phyloP scores from a whole-genome alignment of 805 yeast species.

The Dipodascopsis tothii region DNA sequence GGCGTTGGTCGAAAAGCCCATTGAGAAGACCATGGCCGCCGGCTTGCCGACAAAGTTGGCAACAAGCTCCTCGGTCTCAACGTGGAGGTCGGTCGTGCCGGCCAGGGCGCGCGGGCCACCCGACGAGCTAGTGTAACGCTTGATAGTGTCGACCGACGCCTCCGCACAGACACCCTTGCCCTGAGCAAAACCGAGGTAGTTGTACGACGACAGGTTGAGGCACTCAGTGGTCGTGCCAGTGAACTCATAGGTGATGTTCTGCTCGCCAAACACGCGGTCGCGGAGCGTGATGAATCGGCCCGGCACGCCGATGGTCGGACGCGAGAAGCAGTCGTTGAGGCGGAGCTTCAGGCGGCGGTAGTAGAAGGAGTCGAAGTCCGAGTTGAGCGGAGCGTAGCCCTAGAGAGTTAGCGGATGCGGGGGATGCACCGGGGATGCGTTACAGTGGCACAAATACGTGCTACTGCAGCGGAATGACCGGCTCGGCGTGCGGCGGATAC shows the following conservation, averaged over 20 bases:
- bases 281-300: constrained; percentile 82
- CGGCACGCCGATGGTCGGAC: constrained; percentile 96
- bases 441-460: neutral
- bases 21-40: constrained; percentile 74
- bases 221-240: constrained; percentile 72
- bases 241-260: constrained; percentile 57
- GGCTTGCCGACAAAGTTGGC: constrained; percentile 89
- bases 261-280: constrained; percentile 65
- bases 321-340: constrained; percentile 88
- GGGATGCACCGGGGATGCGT: neutral
- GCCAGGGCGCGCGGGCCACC: constrained; percentile 68
- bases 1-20: constrained; percentile 96
- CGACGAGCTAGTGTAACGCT: constrained; percentile 66
- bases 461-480: neutral
- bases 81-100: constrained; percentile 73
- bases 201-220: constrained; percentile 81
- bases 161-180: constrained; percentile 87
- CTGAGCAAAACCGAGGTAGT: constrained; percentile 95
- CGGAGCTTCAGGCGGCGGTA: constrained; percentile 85
- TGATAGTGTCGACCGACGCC: constrained; percentile 53
- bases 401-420: neutral
- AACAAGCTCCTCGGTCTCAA: constrained; percentile 62
- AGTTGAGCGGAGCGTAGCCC: constrained; percentile 94
- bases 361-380: constrained; percentile 88
- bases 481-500: neutral